A percentile compares a stretch with the other conserved stretches of the same genome.
Evolutionary conservation across 1,139 yeast genomes (phyloP).

Genomic region (Yamadazyma membranifaciens): DNA sequence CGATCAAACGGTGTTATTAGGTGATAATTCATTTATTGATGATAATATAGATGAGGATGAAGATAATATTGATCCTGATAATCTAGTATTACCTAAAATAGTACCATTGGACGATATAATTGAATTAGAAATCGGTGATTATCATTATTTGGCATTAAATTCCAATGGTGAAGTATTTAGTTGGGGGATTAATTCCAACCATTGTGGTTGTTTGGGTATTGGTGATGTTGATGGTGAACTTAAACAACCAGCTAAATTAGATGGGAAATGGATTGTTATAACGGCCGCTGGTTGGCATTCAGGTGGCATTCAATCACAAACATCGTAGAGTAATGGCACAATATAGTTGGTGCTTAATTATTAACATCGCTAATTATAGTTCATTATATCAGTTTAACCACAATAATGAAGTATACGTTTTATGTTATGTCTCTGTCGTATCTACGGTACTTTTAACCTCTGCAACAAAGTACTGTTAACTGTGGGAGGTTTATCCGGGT

Average conservation of each 20-base stretch:
- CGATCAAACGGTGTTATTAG: slow-evolving; percentile 43
- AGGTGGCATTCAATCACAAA: slow-evolving; percentile 34
- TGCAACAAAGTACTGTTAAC: too few relatives aligned
- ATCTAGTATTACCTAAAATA: slow-evolving; percentile 37
- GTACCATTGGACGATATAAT: slow-evolving; percentile 36
- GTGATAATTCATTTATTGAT: slow-evolving; percentile 22
- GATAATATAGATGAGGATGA: slow-evolving; percentile 5
- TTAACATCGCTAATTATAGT: too few relatives aligned
- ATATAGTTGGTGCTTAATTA: neutral
- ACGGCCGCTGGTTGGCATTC: slow-evolving; percentile 87
- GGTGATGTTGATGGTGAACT: slow-evolving; percentile 41
- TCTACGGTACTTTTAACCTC: too few relatives aligned
- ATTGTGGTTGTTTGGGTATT: slow-evolving; percentile 71
- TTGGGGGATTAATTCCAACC: slow-evolving; percentile 68
- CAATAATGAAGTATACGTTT: too few relatives aligned
- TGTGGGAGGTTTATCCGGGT: too few relatives aligned
- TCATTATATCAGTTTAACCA: too few relatives aligned
- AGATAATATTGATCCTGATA: neutral
- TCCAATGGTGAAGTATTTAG: slow-evolving; percentile 57
- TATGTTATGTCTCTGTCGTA: too few relatives aligned
- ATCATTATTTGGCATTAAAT: slow-evolving; percentile 65
- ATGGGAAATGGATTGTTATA: slow-evolving; percentile 48
- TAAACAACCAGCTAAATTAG: slow-evolving; percentile 40
- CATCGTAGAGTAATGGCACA: neutral
- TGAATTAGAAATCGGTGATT: slow-evolving; percentile 69